phyloP scores from a whole-genome alignment of 805 yeast species.

The Myxozyma vanderwaltii region DNA sequence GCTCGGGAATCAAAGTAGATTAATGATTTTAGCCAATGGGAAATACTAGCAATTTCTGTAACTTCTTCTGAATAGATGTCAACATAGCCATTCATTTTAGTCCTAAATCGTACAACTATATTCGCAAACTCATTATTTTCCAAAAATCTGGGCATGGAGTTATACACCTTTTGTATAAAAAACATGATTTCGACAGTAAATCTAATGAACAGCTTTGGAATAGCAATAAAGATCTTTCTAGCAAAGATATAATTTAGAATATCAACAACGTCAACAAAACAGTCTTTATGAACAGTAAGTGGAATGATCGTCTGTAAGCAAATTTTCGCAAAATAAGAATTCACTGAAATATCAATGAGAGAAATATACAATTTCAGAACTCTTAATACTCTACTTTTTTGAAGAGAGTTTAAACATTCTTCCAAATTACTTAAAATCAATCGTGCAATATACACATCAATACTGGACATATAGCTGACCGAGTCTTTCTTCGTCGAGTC shows the following conservation, averaged over 20 bases:
- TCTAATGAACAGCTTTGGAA: slow-evolving; percentile 9
- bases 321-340: slow-evolving; percentile 10
- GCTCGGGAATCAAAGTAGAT: slow-evolving; percentile 4
- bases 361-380: slow-evolving; percentile 9
- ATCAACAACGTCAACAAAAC: slow-evolving; percentile 15
- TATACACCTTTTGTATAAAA: slow-evolving; percentile 3
- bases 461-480: neutral
- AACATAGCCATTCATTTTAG: neutral
- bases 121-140: no score
- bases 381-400: slow-evolving; percentile 9
- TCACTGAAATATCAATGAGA: neutral
- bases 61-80: neutral
- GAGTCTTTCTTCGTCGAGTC: neutral
- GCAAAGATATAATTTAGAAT: slow-evolving; percentile 3
- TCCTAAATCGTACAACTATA: neutral
- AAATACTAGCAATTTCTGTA: neutral
- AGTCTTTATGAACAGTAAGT: slow-evolving; percentile 2
- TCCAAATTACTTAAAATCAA: slow-evolving; percentile 6
- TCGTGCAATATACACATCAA: slow-evolving; percentile 13
- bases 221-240: neutral
- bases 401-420: slow-evolving; percentile 4
- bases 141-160: neutral
- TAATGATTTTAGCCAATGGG: neutral
- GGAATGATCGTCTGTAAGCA: slow-evolving; percentile 24
- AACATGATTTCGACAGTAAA: slow-evolving; percentile 8